Evolutionary conservation across 306 rosid species (phyloP).

Genomic region (Gillenia trifoliata): DNA sequence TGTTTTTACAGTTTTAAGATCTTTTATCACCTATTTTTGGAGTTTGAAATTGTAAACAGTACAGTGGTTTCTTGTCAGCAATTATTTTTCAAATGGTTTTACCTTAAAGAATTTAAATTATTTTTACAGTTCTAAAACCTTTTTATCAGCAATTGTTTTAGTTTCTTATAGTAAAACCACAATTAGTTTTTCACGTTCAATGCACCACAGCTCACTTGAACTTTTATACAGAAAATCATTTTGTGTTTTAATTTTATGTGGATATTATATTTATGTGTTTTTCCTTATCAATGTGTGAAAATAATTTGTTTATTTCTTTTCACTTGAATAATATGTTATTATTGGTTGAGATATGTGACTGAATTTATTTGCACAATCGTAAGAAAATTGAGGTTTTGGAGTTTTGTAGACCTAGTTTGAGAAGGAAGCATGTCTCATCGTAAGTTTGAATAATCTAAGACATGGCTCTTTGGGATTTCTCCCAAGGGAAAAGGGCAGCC

Average conservation of each 20-base stretch:
- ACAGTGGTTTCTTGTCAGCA: not conserved
- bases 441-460: constrained; percentile 55
- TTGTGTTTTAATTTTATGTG: not conserved
- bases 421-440: constrained; percentile 45
- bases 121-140: not conserved
- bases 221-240: not conserved
- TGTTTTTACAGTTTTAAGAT: too few relatives aligned
- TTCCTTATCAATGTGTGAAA: not conserved
- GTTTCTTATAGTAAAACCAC: not conserved
- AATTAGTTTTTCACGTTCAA: too few relatives aligned
- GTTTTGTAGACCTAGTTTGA: constrained; percentile 8
- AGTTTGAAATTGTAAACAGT: not conserved
- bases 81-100: not conserved
- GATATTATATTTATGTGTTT: too few relatives aligned
- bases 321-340: not conserved
- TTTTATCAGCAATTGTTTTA: not conserved
- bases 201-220: not conserved
- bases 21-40: not conserved
- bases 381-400: not conserved
- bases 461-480: constrained; percentile 57
- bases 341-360: not conserved
- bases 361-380: not conserved
- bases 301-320: not conserved
- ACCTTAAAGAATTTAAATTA: not conserved
- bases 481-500: constrained; percentile 48